Conservation (phyloP, 2,329 filamentous ascomycete genomes). For the Ophiocordyceps camponoti-leonardi region DNA sequence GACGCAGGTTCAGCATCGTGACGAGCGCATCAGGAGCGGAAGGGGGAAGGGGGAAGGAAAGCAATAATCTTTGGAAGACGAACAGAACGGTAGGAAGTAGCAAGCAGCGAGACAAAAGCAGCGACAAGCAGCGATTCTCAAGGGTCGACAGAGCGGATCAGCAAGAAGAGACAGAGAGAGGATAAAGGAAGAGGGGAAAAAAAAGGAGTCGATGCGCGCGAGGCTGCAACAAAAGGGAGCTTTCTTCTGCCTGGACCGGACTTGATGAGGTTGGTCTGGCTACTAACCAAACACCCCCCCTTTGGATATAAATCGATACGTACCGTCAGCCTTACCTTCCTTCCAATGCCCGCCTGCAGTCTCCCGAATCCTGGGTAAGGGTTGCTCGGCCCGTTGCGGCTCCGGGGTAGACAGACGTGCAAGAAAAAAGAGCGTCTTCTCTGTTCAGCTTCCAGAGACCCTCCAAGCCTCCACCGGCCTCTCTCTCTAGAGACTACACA, state of each 20-base stretch:
- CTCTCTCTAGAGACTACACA: no score
- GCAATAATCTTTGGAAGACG: not conserved
- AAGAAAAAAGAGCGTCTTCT: not conserved
- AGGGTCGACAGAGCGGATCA: no score
- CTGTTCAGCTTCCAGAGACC: not conserved
- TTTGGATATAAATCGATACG: no score
- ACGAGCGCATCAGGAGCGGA: not conserved
- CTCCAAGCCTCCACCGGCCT: not conserved
- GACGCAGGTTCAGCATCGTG: constrained; percentile 15
- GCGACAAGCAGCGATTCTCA: no score
- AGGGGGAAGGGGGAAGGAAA: no score
- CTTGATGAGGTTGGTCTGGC: no score
- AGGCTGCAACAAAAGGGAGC: no score
- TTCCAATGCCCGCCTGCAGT: no score
- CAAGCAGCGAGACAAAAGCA: no score
- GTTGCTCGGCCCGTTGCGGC: not conserved
- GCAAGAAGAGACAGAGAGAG: no score
- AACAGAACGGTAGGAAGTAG: not conserved
- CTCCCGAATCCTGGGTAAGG: not conserved
- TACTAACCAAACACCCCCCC: no score
- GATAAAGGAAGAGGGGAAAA: not conserved
- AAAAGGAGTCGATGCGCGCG: not conserved
- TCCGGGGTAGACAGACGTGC: not conserved
- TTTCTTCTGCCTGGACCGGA: no score
- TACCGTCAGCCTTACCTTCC: not conserved